Evolutionary conservation across 2,329 filamentous ascomycete species (phyloP).

Genomic region (Paraphoma sp.): DNA sequence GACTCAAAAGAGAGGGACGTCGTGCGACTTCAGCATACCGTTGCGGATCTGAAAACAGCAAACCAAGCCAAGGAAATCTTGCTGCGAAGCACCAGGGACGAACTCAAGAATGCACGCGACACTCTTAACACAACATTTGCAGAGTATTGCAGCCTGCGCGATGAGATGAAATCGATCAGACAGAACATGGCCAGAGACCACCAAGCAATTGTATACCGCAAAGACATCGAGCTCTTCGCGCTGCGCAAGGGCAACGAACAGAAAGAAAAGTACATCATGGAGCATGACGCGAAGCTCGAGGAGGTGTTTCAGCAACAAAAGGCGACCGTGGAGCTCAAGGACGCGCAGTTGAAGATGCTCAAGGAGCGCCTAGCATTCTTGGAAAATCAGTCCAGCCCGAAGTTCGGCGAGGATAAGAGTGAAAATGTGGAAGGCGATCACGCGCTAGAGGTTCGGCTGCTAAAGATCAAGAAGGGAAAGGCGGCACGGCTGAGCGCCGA

Average conservation of each 20-base stretch:
- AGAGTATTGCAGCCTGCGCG: constrained; percentile 35
- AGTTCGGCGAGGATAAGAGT: constrained; percentile 13
- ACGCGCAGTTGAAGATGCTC: constrained; percentile 36
- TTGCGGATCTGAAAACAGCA: constrained; percentile 35
- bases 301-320: constrained; percentile 34
- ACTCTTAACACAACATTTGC: constrained; percentile 38
- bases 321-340: constrained; percentile 36
- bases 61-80: constrained; percentile 36
- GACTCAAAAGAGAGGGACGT: constrained; percentile 37
- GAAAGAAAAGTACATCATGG: constrained; percentile 41
- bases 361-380: constrained; percentile 36
- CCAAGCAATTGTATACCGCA: constrained; percentile 42
- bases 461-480: constrained; percentile 37
- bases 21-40: constrained; percentile 32
- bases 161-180: constrained; percentile 41
- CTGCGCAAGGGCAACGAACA: constrained; percentile 44
- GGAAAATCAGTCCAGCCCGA: constrained; percentile 29
- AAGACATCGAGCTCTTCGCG: constrained; percentile 47
- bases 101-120: constrained; percentile 37
- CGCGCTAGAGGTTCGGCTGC: constrained; percentile 39
- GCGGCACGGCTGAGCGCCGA: background rate
- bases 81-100: constrained; percentile 26
- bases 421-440: constrained; percentile 30
- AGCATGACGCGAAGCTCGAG: constrained; percentile 35
- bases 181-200: constrained; percentile 39